Evolutionary conservation across 176 grass and related monocot genomes (phyloP), one percentile per base, ranked within the genome.

Genomic region (Eleusine coracana): DNA sequence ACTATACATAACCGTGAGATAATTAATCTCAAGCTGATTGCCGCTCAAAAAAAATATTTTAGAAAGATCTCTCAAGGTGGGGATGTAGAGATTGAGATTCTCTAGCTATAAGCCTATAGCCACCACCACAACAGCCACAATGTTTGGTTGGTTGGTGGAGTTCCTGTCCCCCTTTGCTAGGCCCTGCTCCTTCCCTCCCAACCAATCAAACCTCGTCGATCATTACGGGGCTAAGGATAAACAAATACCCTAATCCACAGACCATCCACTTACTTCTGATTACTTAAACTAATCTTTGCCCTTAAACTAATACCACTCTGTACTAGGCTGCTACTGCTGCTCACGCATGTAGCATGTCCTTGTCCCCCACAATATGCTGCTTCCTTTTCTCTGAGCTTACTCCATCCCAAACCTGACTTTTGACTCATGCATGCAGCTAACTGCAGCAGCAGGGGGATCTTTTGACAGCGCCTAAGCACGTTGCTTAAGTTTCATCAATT

Each of bases 161-260:
- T 42, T 83, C 27, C n/a, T 83, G 81, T 74, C 71, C 81, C 81
- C 71, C 61, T 17, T 75, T 10, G 10, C 21, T 52, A 54, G 81
- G 70, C 60, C 81, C 60, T 83, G 81, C 81, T 54, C 81, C 71
- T 83, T 71, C 21, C 55, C 60, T 66, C 81, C 70, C 80, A 60
- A 58, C 73, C 73, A n/a, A 58, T n/a, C 17, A 5, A 67, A 55
- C 78, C 78, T 80, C 64, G 31, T 66, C 16, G 14, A 28, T 76
- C 50, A 44, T 54, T 17, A 58, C 71, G 28, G 27, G 27, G 25
- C 15, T 5, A 55, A 5, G 18, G 31, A 38, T 68, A 68, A 68
- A 73, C 42, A 48, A 66, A 70, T 36, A 10, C 11, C 74, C 18
- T 48, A 48, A 66, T 79, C 41, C 73, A 18, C 28, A 50, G 13